A percentile compares a stretch with the other conserved stretches of the same genome.
Evolutionary conservation across 306 rosid genomes (phyloP).

Genomic region (Rosa rugosa): DNA sequence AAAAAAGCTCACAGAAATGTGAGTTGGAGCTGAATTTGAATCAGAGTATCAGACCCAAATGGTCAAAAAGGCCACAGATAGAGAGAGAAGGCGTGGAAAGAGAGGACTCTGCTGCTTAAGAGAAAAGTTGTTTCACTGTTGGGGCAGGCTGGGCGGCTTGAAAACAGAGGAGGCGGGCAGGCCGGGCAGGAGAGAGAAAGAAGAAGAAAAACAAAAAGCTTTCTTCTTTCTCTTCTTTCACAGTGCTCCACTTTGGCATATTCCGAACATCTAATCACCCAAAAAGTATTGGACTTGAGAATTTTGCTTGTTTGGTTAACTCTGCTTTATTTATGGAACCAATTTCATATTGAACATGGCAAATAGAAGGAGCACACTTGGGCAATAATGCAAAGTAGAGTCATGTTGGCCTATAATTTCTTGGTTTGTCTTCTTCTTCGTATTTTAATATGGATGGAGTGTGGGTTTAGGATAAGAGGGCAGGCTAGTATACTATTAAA

Average conservation of each 20-base stretch:
- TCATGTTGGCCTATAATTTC: background rate
- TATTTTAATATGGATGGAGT: background rate
- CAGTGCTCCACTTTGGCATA: constrained; percentile 28
- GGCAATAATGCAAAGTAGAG: constrained; percentile 8
- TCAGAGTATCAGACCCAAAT: constrained; percentile 26
- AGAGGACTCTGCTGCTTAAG: constrained; percentile 34
- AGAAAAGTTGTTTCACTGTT: constrained; percentile 31
- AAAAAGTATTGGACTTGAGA: background rate
- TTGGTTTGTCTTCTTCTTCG: background rate
- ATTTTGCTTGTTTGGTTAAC: background rate
- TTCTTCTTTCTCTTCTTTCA: constrained; percentile 10
- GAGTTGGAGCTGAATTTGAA: constrained; percentile 23
- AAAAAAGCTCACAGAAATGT: constrained; percentile 12
- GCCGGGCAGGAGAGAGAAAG: constrained; percentile 51
- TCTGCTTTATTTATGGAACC: too few species aligned
- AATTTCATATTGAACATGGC: background rate
- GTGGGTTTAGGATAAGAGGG: background rate
- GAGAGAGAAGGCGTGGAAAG: constrained; percentile 3
- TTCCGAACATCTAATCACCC: constrained; percentile 25
- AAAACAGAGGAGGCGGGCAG: constrained; percentile 41
- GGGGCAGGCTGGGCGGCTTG: constrained; percentile 50
- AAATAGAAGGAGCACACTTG: background rate
- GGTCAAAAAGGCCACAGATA: constrained; percentile 17
- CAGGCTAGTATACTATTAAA: background rate
- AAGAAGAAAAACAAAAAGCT: background rate